Evolutionary conservation across 2,329 filamentous ascomycete species (phyloP).

Genomic region (Periconia digitata): DNA sequence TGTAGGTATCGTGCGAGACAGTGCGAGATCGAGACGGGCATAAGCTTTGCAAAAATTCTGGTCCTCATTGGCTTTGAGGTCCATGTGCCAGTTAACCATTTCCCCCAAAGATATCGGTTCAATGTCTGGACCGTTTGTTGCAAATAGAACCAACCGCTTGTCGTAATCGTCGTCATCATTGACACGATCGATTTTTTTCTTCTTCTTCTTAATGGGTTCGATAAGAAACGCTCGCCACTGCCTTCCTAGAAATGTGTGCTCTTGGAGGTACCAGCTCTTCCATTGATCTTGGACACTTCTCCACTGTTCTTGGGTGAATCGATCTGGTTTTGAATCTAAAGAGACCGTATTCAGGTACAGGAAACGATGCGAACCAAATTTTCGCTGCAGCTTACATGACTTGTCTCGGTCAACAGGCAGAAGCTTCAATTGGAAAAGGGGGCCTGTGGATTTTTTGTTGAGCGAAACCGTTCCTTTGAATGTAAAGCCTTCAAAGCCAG

Average conservation of each 20-base stretch:
- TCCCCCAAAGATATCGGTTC: constrained; percentile 19
- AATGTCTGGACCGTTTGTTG: constrained; percentile 35
- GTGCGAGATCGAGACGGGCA: constrained; percentile 45
- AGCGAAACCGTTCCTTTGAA: constrained; percentile 36
- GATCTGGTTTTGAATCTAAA: constrained; percentile 15
- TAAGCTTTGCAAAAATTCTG: constrained; percentile 47
- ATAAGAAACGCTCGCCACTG: constrained; percentile 46
- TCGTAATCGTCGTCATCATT: constrained; percentile 12
- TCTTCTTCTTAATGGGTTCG: constrained; percentile 40
- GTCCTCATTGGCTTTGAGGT: constrained; percentile 35
- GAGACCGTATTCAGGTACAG: constrained; percentile 43
- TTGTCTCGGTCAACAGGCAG: constrained; percentile 28
- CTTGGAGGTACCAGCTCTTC: constrained; percentile 35
- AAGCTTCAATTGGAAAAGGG: constrained; percentile 29
- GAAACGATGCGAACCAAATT: constrained; percentile 45
- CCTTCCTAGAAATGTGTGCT: constrained; percentile 45
- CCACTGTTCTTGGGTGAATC: constrained; percentile 13
- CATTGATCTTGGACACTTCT: constrained; percentile 25
- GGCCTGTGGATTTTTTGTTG: constrained; percentile 11
- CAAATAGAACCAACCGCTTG: constrained; percentile 40
- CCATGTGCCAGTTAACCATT: constrained; percentile 46
- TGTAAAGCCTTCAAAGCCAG: constrained; percentile 28
- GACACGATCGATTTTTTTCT: too few species aligned
- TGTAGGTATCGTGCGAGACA: constrained; percentile 45
- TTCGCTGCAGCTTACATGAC: constrained; percentile 41